These are phyloP conservation scores for Fusarium multiceps DNA, from an alignment of 2,329 filamentous ascomycete species.

Conservation along the genomic window DNA sequence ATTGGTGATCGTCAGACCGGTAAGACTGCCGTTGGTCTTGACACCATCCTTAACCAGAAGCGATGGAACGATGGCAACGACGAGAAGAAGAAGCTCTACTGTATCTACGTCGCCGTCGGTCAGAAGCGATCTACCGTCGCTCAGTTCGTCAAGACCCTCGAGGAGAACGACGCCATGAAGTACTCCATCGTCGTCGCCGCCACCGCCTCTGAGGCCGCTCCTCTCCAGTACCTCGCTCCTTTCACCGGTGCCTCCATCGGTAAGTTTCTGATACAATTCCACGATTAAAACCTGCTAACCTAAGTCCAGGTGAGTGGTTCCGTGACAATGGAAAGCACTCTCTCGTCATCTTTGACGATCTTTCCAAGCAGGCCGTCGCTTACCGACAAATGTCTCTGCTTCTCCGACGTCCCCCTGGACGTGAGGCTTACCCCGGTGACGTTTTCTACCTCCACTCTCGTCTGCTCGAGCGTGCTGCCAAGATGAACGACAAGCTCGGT, in stretches of 20 bases:
- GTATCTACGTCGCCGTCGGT: conserved; percentile 97
- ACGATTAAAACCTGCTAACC: background rate
- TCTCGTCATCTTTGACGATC: conserved; percentile 91
- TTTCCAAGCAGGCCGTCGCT: conserved; percentile 97
- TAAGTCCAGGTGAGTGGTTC: conserved; percentile 73
- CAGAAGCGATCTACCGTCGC: conserved; percentile 99
- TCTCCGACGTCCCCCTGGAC: conserved; percentile 95
- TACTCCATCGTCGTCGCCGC: conserved; percentile 94
- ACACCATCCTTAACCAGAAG: conserved; percentile 99
- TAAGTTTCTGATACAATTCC: background rate
- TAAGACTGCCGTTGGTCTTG: conserved; percentile 98
- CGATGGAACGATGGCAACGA: conserved; percentile 90
- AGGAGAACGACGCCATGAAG: conserved; percentile 99
- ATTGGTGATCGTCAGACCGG: conserved; percentile 99
- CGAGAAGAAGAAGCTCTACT: conserved; percentile 99
- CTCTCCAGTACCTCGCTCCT: conserved; percentile 92
- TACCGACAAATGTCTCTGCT: conserved; percentile 99
- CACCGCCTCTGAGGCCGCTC: conserved; percentile 96
- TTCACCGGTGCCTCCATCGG: conserved; percentile 76
- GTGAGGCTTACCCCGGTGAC: conserved; percentile 99
- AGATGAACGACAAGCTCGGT: conserved; percentile 96
- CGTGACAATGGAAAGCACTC: conserved; percentile 88
- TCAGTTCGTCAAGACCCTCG: conserved; percentile 98
- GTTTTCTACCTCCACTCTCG: conserved; percentile 99
- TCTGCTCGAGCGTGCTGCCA: conserved; percentile 98